Evolutionary conservation across 257 asterid species (phyloP), one percentile per base, ranked within the genome.

Genomic region (Agastache rugosa): DNA sequence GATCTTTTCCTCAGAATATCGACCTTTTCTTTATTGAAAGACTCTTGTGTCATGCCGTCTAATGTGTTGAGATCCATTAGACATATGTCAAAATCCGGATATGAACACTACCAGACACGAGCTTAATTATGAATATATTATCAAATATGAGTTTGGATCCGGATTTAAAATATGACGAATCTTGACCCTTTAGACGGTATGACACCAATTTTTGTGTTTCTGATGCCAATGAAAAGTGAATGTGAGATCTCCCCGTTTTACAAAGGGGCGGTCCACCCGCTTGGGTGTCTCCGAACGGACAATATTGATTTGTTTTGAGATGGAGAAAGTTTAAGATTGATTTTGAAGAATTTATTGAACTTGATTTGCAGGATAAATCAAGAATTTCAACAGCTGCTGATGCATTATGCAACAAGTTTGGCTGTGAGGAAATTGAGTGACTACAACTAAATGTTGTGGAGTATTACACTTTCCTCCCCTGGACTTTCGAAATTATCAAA

Each of bases 321-420:
- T 19, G 11, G 27, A 45, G 37, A 65, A 4, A 51, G 16, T 35
- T 20, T 44, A 11, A 29, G 29, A 50, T 59, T 39, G 29, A 75
- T 16, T 64, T 47, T 50, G 65, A 20, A 56, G 8, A 31, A 39
- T 45, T 17, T 17, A 75, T 25, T 34, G 39, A 20, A 19, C n/a
- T 34, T 79, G 63, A 12, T 11, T 53, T 80, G 86, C 80, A 92
- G 97, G 96, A 90, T 72, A 61, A 62, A 76, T 76, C 78, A 75
- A 85, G 93, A 81, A 59, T 90, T 64, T 74, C 61, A 69, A 90
- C 85, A 6, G 96, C 96, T 25, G 77, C 81, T 29, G 88, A 82
- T 75, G 87, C 90, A 69, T 29, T 92, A 20, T 70, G 87, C 85
- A 63, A 74, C 70, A 90, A 76, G 78, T 86, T 92, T 62, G 73